Percentiles rank a stretch among this genome's conserved stretches.
These are phyloP conservation scores for Mariannaea elegans DNA, from an alignment of 2,329 filamentous ascomycete genomes.

Conservation along the genomic window DNA sequence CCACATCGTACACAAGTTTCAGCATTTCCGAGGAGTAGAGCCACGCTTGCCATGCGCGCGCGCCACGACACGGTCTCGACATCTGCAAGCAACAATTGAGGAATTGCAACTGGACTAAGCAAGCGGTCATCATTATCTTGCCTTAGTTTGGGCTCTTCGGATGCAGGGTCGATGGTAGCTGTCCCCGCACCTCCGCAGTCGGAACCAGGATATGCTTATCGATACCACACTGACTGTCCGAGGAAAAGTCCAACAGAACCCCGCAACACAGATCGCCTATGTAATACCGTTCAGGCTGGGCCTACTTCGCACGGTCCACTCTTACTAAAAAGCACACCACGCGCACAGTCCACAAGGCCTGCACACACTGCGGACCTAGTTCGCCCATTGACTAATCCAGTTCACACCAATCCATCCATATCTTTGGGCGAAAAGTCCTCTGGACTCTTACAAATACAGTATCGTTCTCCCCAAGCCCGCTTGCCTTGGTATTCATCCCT, in stretches of 20 bases:
- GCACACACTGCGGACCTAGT: constrained; percentile 21
- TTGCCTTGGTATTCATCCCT: constrained; percentile 7
- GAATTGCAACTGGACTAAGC: constrained; percentile 23
- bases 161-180: constrained; percentile 32
- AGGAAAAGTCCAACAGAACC: constrained; percentile 41
- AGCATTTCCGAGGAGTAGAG: constrained; percentile 34
- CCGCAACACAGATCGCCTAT: constrained; percentile 38
- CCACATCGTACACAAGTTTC: constrained; percentile 11
- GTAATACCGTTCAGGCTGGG: constrained; percentile 29
- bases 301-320: constrained; percentile 26
- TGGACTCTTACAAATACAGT: constrained; percentile 32
- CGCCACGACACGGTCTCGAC: background rate
- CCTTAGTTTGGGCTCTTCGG: constrained; percentile 1
- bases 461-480: constrained; percentile 15
- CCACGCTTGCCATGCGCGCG: background rate
- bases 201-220: constrained; percentile 36
- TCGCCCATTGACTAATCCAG: constrained; percentile 40
- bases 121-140: constrained; percentile 25
- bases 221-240: constrained; percentile 30
- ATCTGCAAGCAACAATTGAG: constrained; percentile 22
- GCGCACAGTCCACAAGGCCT: constrained; percentile 29
- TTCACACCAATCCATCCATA: constrained; percentile 28
- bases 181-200: constrained; percentile 41
- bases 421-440: constrained; percentile 36
- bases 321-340: background rate